These are phyloP conservation scores for Pythium vanterpoolii DNA, from an alignment of 352 stramenopile genomes.

Conservation along the genomic window DNA sequence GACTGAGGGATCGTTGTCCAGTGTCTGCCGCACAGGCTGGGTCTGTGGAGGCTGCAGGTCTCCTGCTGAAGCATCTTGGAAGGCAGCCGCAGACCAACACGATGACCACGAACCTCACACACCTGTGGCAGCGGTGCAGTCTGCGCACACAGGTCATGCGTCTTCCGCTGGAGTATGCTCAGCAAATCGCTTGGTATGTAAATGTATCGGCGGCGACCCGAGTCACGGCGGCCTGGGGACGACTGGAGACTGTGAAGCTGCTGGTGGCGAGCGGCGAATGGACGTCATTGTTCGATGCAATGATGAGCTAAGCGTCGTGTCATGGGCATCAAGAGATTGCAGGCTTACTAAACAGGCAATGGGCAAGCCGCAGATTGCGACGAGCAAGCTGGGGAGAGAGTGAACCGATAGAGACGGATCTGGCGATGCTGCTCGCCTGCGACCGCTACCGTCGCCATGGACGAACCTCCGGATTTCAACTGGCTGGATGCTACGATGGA, in stretches of 20 bases:
- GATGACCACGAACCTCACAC: no score
- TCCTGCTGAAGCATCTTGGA: no score
- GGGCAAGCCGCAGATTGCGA: neutral
- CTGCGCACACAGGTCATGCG: neutral
- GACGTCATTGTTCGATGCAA: constrained; percentile 6
- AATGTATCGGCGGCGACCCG: neutral
- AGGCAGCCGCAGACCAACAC: no score
- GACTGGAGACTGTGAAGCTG: neutral
- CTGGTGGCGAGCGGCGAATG: constrained; percentile 1
- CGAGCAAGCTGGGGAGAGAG: neutral
- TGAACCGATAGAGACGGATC: constrained; percentile 9
- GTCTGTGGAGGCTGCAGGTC: no score
- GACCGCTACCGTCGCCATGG: constrained; percentile 1
- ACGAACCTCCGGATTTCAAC: neutral
- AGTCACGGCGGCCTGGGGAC: neutral
- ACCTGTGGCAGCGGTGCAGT: no score
- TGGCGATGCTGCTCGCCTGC: constrained; percentile 19
- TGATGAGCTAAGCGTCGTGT: constrained; percentile 6
- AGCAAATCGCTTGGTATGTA: no score
- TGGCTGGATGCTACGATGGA: neutral
- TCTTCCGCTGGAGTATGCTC: neutral
- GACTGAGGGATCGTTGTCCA: neutral
- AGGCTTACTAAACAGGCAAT: neutral
- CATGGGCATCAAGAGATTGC: constrained; percentile 8
- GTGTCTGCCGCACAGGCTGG: no score